A percentile compares a stretch with the other conserved stretches of the same genome.
These are phyloP conservation scores for Russula abietina DNA, from an alignment of 768 basidiomycete genomes.

Conservation along the genomic window DNA sequence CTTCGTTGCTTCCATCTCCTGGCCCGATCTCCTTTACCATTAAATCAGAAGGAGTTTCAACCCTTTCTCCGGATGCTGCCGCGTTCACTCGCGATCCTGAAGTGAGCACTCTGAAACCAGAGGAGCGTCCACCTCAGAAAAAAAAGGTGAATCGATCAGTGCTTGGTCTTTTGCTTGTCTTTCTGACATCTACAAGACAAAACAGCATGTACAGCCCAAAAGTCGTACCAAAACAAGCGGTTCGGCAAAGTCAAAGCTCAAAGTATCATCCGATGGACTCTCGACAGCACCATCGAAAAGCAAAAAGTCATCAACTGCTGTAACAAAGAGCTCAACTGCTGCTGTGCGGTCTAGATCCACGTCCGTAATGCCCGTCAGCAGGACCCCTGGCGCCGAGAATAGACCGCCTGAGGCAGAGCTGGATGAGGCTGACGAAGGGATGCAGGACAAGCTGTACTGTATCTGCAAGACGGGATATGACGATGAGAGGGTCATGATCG, in stretches of 20 bases:
- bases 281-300: constrained; percentile 24
- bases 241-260: constrained; percentile 27
- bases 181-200: constrained; percentile 20
- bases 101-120: constrained; percentile 10
- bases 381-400: constrained; percentile 37
- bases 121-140: constrained; percentile 23
- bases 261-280: constrained; percentile 27
- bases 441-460: constrained; percentile 76
- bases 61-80: constrained; percentile 39
- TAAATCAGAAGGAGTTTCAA: constrained; percentile 45
- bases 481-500: constrained; percentile 86
- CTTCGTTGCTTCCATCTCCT: constrained; percentile 18
- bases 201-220: constrained; percentile 30
- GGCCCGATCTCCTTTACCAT: constrained; percentile 20
- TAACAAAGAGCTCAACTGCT: constrained; percentile 31
- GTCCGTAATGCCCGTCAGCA: constrained; percentile 51
- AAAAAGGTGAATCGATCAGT: constrained; percentile 26
- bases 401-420: constrained; percentile 33
- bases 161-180: background rate
- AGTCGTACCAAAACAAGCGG: constrained; percentile 31
- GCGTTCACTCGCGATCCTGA: constrained; percentile 13
- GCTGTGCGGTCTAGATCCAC: constrained; percentile 61
- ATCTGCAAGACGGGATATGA: constrained; percentile 85
- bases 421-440: constrained; percentile 38
- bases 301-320: constrained; percentile 28